These are phyloP conservation scores for Ascobolus immersus DNA, from an alignment of 495 filamentous ascomycete genomes.

Conservation along the genomic window DNA sequence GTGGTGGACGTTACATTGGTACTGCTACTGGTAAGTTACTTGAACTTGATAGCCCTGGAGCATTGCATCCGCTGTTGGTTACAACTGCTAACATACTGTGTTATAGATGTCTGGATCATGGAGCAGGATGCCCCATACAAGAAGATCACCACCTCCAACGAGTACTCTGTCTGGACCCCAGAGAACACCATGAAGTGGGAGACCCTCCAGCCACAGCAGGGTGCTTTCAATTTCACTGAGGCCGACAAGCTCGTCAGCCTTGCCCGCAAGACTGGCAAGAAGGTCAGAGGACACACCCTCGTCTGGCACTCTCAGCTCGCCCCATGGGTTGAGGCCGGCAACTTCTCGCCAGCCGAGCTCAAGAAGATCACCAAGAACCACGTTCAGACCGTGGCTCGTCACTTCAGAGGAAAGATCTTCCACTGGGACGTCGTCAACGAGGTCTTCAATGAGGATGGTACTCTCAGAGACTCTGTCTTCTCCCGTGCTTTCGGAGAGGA, in stretches of 20 bases:
- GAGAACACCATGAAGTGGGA: slow-evolving; percentile 35
- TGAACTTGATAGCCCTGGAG: slow-evolving; percentile 22
- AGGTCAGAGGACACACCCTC: slow-evolving; percentile 33
- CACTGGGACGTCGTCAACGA: slow-evolving; percentile 44
- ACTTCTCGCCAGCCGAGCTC: slow-evolving; percentile 24
- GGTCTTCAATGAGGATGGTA: slow-evolving; percentile 40
- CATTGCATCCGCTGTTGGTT: slow-evolving; percentile 26
- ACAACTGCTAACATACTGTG: slow-evolving; percentile 13
- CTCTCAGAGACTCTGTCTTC: slow-evolving; percentile 30
- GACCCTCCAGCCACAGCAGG: slow-evolving; percentile 24
- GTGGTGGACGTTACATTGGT: slow-evolving; percentile 32
- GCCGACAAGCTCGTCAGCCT: slow-evolving; percentile 27
- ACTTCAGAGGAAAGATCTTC: slow-evolving; percentile 30
- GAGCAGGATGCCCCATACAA: background rate
- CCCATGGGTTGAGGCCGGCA: background rate
- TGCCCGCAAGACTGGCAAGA: slow-evolving; percentile 28
- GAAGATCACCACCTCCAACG: slow-evolving; percentile 17
- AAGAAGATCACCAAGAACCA: slow-evolving; percentile 27
- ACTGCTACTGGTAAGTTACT: slow-evolving; percentile 20
- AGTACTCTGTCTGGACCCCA: slow-evolving; percentile 34
- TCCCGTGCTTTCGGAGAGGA: slow-evolving; percentile 30
- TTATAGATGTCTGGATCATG: background rate
- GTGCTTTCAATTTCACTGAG: slow-evolving; percentile 24
- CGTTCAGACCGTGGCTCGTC: slow-evolving; percentile 25
- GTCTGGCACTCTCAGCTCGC: slow-evolving; percentile 38